These are phyloP conservation scores for Fereydounia khargensis DNA, from an alignment of 1,284 basidiomycete genomes.

Conservation along the genomic window DNA sequence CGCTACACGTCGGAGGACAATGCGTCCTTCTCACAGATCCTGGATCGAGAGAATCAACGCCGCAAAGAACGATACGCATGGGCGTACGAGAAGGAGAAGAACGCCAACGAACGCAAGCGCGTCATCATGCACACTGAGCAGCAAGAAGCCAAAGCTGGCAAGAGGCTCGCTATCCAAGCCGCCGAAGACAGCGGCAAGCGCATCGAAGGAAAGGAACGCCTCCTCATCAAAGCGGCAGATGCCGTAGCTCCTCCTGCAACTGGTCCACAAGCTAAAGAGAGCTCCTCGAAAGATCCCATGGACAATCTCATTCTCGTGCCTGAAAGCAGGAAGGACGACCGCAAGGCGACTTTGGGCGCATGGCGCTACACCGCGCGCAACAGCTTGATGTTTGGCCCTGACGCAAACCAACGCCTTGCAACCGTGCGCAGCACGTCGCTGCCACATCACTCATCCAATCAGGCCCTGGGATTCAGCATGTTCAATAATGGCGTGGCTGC, in stretches of 20 bases:
- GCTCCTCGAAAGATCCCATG: slow-evolving; percentile 1
- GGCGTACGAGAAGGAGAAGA: slow-evolving; percentile 37
- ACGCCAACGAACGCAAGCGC: slow-evolving; percentile 17
- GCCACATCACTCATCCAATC: no score
- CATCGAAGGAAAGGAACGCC: neutral
- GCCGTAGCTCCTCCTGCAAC: neutral
- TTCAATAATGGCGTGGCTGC: no score
- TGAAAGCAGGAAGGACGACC: slow-evolving; percentile 10
- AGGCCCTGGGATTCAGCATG: no score
- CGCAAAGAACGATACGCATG: slow-evolving; percentile 35
- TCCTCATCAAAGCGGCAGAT: neutral
- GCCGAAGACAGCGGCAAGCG: neutral
- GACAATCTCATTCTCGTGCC: slow-evolving; percentile 16
- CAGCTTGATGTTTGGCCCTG: slow-evolving; percentile 39
- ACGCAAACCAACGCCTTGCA: no score
- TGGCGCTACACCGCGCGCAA: slow-evolving; percentile 40
- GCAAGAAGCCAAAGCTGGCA: slow-evolving; percentile 13
- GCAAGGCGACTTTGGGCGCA: slow-evolving; percentile 5
- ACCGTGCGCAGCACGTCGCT: no score
- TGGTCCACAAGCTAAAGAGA: neutral
- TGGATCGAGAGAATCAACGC: slow-evolving; percentile 32
- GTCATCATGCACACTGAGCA: slow-evolving; percentile 7
- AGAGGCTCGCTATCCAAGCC: slow-evolving; percentile 25
- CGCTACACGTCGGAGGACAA: slow-evolving; percentile 54
- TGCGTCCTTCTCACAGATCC: slow-evolving; percentile 46